phyloP scores from a whole-genome alignment of 805 yeast species.

The Starmerella scarabaei region DNA sequence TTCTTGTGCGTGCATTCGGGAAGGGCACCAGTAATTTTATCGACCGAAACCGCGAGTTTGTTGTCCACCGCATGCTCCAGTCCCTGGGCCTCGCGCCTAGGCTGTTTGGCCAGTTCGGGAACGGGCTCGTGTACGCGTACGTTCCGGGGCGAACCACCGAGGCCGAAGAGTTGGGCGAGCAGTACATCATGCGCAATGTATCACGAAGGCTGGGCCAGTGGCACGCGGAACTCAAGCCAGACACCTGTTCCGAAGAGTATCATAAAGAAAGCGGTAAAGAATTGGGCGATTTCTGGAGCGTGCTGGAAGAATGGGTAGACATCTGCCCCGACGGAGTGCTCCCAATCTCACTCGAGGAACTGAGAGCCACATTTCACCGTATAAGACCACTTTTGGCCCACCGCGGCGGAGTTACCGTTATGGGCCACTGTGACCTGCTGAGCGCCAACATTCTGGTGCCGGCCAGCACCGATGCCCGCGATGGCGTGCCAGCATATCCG shows the following conservation, averaged over 20 bases:
- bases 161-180: slow-evolving; percentile 40
- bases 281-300: slow-evolving; percentile 41
- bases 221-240: slow-evolving; percentile 38
- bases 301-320: slow-evolving; percentile 49
- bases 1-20: slow-evolving; percentile 58
- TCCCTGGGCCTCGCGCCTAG: slow-evolving; percentile 54
- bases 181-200: slow-evolving; percentile 40
- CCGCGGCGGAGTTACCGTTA: slow-evolving; percentile 40
- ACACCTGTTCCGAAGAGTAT: slow-evolving; percentile 8
- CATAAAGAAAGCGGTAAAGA: background rate
- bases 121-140: slow-evolving; percentile 62
- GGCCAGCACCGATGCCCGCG: slow-evolving; percentile 8
- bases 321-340: slow-evolving; percentile 40
- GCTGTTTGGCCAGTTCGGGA: slow-evolving; percentile 52
- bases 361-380: slow-evolving; percentile 46
- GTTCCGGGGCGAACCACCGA: slow-evolving; percentile 50
- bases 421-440: slow-evolving; percentile 58
- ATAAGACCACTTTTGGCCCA: slow-evolving; percentile 31
- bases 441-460: slow-evolving; percentile 65
- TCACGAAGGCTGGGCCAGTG: slow-evolving; percentile 59
- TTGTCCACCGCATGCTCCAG: slow-evolving; percentile 51
- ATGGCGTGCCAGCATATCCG: slow-evolving; percentile 11
- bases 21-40: slow-evolving; percentile 59
- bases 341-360: slow-evolving; percentile 30
- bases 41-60: slow-evolving; percentile 61